Percentiles rank a stretch among this genome's conserved stretches.
Conservation (phyloP, 345 rosid genomes). For the Eutrema heterophyllum region DNA sequence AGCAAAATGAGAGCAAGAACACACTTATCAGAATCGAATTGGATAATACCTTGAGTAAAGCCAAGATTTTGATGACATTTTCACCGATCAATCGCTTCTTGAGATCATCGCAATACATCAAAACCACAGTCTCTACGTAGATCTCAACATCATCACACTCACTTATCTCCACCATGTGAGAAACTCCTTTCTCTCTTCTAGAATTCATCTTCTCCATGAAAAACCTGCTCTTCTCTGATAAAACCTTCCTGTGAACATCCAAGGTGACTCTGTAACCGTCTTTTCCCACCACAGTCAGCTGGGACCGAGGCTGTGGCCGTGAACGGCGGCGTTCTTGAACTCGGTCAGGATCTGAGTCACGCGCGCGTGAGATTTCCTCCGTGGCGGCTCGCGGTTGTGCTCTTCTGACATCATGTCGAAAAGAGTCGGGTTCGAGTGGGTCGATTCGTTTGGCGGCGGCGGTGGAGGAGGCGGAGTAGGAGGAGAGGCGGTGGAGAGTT, state of each 20-base stretch:
- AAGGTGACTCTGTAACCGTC: conserved; percentile 67
- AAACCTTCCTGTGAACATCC: conserved; percentile 71
- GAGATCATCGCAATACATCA: conserved; percentile 83
- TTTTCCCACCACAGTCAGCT: conserved; percentile 66
- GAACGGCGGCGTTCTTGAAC: conserved; percentile 35
- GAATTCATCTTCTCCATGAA: conserved; percentile 62
- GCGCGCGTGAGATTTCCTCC: conserved; percentile 49
- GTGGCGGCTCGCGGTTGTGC: conserved; percentile 49
- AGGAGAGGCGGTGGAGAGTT: conserved; percentile 42
- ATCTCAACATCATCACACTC: conserved; percentile 92
- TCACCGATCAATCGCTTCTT: conserved; percentile 73
- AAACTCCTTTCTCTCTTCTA: conserved; percentile 47
- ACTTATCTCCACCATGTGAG: conserved; percentile 84
- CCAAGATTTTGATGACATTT: conserved; percentile 62
- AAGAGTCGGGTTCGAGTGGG: conserved; percentile 48
- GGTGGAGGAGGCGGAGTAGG: too few relatives aligned
- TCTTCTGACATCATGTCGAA: conserved; percentile 96
- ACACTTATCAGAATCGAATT: not conserved
- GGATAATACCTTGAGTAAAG: conserved; percentile 75
- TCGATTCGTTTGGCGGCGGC: conserved; percentile 21
- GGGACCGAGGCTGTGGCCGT: conserved; percentile 30
- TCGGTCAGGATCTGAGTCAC: conserved; percentile 58
- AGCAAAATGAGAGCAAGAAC: not conserved
- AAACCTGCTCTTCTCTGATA: conserved; percentile 71
- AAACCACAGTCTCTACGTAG: conserved; percentile 75